Percentiles rank a stretch among this genome's conserved stretches.
phyloP scores from a whole-genome alignment of 306 rosid genomes.

The Glycine tomentella region DNA sequence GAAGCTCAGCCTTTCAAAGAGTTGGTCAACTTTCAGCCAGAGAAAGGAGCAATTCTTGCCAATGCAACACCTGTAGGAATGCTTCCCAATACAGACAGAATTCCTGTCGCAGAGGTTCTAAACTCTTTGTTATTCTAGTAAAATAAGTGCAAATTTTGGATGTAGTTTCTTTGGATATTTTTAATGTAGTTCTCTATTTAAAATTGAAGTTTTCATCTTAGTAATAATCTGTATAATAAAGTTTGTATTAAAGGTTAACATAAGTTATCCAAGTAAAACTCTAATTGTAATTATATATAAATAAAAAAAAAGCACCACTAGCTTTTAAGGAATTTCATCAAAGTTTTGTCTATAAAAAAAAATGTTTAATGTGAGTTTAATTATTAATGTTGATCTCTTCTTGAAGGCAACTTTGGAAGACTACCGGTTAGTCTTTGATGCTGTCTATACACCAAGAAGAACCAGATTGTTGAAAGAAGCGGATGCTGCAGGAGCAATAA shows the following conservation, averaged over 20 bases:
- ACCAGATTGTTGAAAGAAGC: conserved; percentile 60
- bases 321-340: background rate
- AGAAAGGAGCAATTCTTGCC: conserved; percentile 37
- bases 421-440: conserved; percentile 56
- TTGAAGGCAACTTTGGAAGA: conserved; percentile 53
- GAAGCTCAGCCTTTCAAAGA: conserved; percentile 53
- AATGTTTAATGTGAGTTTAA: background rate
- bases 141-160: too few relatives aligned
- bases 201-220: background rate
- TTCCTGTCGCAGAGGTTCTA: conserved; percentile 57
- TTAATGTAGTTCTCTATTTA: background rate
- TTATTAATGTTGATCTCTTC: background rate
- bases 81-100: conserved; percentile 58
- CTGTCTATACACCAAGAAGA: conserved; percentile 57
- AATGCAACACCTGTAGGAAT: conserved; percentile 66
- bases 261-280: background rate
- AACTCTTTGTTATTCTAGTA: background rate
- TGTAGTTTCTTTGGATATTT: too few relatives aligned
- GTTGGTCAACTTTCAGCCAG: conserved; percentile 30
- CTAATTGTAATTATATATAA: background rate
- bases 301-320: background rate
- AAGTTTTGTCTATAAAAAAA: background rate
- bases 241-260: background rate
- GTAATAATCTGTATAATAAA: background rate
- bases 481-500: conserved; percentile 56